A percentile compares a stretch with the other conserved stretches of the same genome.
These are phyloP conservation scores for Toxicodendron radicans DNA, from an alignment of 345 rosid species.

Conservation along the genomic window DNA sequence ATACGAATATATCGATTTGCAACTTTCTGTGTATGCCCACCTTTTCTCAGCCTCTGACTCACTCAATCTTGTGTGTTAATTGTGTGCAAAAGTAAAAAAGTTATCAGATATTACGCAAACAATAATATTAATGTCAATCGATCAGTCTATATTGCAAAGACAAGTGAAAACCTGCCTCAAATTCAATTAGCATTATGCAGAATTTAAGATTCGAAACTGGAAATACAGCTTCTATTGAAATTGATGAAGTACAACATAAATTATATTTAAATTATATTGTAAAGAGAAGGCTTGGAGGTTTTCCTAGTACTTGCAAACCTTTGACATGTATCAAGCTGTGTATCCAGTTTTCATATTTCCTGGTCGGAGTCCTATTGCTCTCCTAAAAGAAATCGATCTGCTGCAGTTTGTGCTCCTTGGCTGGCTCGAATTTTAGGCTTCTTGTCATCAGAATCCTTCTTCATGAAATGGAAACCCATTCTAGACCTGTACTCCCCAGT, in stretches of 20 bases:
- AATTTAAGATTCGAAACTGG: neutral
- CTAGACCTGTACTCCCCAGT: slow-evolving; percentile 61
- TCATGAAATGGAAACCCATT: slow-evolving; percentile 69
- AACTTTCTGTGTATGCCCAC: neutral
- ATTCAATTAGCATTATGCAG: neutral
- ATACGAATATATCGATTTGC: no score
- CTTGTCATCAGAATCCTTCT: slow-evolving; percentile 24
- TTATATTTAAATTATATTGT: no score
- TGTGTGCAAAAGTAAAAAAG: neutral
- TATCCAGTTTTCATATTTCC: neutral
- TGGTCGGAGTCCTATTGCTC: neutral
- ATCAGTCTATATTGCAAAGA: no score
- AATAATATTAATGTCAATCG: no score
- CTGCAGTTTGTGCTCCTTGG: neutral
- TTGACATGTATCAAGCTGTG: neutral
- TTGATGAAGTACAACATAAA: neutral
- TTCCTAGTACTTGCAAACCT: neutral
- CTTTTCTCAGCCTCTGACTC: neutral
- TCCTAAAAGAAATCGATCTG: neutral
- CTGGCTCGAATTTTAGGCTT: neutral
- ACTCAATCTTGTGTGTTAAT: neutral
- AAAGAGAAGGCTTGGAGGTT: neutral
- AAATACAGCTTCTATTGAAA: neutral
- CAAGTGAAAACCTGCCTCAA: neutral
- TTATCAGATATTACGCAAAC: no score